Conservation (phyloP, 2,329 filamentous ascomycete species). For the Colletotrichum brevisporum region DNA sequence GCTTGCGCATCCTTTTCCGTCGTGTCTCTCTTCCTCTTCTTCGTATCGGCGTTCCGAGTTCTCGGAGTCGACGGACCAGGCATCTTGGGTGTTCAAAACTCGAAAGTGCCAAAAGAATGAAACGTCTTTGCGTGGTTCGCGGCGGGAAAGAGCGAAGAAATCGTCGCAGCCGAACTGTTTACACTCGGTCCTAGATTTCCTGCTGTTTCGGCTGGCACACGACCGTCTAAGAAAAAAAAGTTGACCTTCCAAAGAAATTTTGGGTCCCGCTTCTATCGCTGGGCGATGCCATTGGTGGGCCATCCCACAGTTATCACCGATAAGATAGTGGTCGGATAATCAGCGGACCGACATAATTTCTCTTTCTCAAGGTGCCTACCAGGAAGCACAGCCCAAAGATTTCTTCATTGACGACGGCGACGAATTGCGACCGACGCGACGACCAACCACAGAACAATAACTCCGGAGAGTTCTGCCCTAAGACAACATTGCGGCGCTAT, state of each 20-base stretch:
- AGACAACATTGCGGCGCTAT: background rate
- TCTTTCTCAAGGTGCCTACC: background rate
- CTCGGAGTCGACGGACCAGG: constrained; percentile 50
- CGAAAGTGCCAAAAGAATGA: background rate
- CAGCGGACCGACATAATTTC: constrained; percentile 39
- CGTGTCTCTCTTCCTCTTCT: constrained; percentile 64
- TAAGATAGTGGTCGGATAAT: constrained; percentile 41
- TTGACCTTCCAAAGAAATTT: constrained; percentile 42
- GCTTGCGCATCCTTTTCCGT: constrained; percentile 57
- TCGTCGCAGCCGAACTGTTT: constrained; percentile 23
- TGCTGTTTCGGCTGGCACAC: constrained; percentile 32
- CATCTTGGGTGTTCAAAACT: constrained; percentile 47
- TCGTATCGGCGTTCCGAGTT: constrained; percentile 54
- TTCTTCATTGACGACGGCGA: constrained; percentile 27
- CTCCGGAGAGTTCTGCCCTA: background rate
- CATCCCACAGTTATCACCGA: constrained; percentile 29
- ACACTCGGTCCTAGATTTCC: constrained; percentile 32
- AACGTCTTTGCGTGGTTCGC: background rate
- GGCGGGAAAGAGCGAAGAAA: constrained; percentile 3
- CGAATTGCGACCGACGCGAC: constrained; percentile 16
- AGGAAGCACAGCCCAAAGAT: constrained; percentile 15
- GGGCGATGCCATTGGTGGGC: constrained; percentile 36
- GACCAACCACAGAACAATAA: background rate
- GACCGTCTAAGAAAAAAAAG: constrained; percentile 40
- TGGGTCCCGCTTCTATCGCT: constrained; percentile 39